phyloP scores from a whole-genome alignment of 306 rosid genomes.

The Lotus japonicus region DNA sequence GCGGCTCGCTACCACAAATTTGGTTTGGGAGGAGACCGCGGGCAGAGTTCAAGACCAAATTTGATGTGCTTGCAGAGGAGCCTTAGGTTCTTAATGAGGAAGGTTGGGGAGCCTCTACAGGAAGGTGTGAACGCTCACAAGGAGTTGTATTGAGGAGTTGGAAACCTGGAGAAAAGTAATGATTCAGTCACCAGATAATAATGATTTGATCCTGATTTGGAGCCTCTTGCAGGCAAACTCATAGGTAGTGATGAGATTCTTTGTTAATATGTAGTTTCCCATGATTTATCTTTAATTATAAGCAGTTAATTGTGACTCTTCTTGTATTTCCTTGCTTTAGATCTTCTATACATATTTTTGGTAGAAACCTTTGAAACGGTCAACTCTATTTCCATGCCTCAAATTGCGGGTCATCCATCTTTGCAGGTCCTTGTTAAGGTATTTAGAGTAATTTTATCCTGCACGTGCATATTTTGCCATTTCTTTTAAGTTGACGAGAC shows the following conservation, averaged over 20 bases:
- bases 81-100: too few relatives aligned
- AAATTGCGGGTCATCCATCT: slow-evolving; percentile 36
- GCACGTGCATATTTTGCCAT: neutral
- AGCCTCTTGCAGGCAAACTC: slow-evolving; percentile 42
- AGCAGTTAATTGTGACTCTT: neutral
- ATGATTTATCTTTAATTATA: neutral
- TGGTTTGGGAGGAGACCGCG: too few relatives aligned
- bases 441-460: neutral
- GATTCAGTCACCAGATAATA: slow-evolving; percentile 48
- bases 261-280: neutral
- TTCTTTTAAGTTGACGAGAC: neutral
- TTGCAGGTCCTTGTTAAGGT: slow-evolving; percentile 77
- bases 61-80: too few relatives aligned
- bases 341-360: neutral
- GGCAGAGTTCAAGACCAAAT: too few relatives aligned
- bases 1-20: too few relatives aligned
- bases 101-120: too few relatives aligned
- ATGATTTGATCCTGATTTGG: slow-evolving; percentile 63
- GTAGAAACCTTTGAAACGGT: slow-evolving; percentile 71
- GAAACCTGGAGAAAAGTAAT: slow-evolving; percentile 86
- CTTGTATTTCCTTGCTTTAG: neutral
- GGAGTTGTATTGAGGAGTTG: too few relatives aligned
- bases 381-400: slow-evolving; percentile 35
- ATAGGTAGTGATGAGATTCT: slow-evolving; percentile 40
- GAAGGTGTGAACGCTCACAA: too few relatives aligned